Conservation (phyloP, 2,329 filamentous ascomycete species). For the Cryoendolithus antarcticus region DNA sequence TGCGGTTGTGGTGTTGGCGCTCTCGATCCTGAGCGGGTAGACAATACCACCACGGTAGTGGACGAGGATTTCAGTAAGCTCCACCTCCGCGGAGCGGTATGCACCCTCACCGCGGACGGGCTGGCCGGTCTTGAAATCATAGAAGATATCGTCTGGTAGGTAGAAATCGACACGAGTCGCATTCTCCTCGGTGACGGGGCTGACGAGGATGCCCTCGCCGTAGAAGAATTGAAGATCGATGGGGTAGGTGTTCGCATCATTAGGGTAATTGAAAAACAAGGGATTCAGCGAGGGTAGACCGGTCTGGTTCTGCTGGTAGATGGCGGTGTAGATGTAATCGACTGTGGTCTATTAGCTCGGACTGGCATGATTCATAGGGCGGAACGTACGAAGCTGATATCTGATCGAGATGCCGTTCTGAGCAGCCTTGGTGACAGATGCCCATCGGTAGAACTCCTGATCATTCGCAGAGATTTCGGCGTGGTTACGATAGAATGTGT, state of each 20-base stretch:
- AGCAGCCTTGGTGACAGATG: conserved; percentile 46
- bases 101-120: conserved; percentile 32
- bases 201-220: conserved; percentile 40
- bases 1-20: conserved; percentile 48
- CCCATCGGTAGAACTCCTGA: conserved; percentile 57
- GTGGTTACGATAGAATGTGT: conserved; percentile 61
- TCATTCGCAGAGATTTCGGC: conserved; percentile 37
- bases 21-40: conserved; percentile 38
- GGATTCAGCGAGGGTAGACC: conserved; percentile 55
- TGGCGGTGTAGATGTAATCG: conserved; percentile 62
- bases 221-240: conserved; percentile 42
- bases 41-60: conserved; percentile 47
- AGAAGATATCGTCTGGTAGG: conserved; percentile 43
- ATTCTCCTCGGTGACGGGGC: conserved; percentile 39
- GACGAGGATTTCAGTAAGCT: conserved; percentile 44
- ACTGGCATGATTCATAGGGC: too few relatives aligned
- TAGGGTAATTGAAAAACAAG: conserved; percentile 55
- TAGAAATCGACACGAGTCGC: conserved; percentile 41
- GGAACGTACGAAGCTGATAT: conserved; percentile 41
- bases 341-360: not conserved
- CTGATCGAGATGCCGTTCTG: conserved; percentile 53
- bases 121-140: conserved; percentile 41
- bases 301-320: conserved; percentile 44
- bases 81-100: conserved; percentile 30
- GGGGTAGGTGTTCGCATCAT: conserved; percentile 39